Evolutionary conservation across 2,329 filamentous ascomycete species (phyloP), one percentile per base, ranked within the genome.

Genomic region (Aureobasidium melanogenum): DNA sequence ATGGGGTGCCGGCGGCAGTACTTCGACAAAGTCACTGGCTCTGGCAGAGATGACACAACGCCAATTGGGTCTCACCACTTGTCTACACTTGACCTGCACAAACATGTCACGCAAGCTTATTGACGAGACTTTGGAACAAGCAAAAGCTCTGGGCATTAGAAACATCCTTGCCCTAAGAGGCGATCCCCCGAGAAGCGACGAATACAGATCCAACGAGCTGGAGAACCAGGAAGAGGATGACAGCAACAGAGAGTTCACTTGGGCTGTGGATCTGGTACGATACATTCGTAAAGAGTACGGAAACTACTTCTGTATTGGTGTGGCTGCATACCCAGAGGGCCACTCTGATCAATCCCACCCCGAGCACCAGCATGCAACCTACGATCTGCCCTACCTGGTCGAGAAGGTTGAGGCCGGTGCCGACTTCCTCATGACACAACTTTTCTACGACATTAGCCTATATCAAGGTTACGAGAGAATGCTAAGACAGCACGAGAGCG

Each of bases 341-440:
- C 94, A 97, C 72, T 88, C 91, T 6, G 91, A 96, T 70, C 91
- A 96, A 73, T 90, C 87, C 64, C 88, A 95, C 73, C 93, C 93
- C 1, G 89, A 95, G 69, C 83, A 88, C 64, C 85, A 88, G 70
- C 81, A 82, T 66, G 79, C 82, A 0, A 72, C 74, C 60, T 76
- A 78, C 58, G 94, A 99, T 75, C 76, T 99, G 63, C 89, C 92
- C 0, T 96, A 88, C 69, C 80, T 99, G 59, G 84, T 96, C 12
- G 91, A 96, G 67, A 99, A 99, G 80, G 88, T 88, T 0, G 81
- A 87, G 67, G 94, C 94, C 3, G 94, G 94, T 1, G 94, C 92
- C 55, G 92, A 97, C 75, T 99, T 99, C 71, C 88, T 99, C 75
- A 96, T 99, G 90, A 97, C 94, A 0, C 94, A 99, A 74, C 81